Evolutionary conservation across 306 rosid species (phyloP), one percentile per base, ranked within the genome.

Genomic region (Trifolium dubium): DNA sequence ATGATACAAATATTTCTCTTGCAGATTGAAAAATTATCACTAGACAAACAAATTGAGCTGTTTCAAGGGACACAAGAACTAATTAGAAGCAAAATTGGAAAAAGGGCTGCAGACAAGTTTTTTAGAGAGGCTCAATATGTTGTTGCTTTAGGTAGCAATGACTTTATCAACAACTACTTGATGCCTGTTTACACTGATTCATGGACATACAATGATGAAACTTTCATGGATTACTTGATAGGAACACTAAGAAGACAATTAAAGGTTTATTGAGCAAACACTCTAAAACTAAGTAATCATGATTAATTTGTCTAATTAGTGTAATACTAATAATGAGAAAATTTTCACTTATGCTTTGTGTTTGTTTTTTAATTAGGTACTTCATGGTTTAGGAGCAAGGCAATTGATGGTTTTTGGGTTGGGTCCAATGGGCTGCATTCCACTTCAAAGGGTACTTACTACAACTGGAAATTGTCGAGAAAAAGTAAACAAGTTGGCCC

Each of bases 351-450:
- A 17, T 51, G 49, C 1, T 3, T 18, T 1, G 54, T 74, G 62
- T 39, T 0, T 63, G 79, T 71, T n/a, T 23, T 18, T 23, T 23
- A 23, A 23, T 23, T 23, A 94, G 99, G 3, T 86, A n/a, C 85
- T 94, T 83, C 88, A 94, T 63, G 34, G 88, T 10, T 77, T 83
- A 77, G 99, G 99, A 39, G 99, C 89, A 77, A 84, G 97, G 83
- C 63, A 92, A 81, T 71, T 94, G 70, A 84, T 87, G 83, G 96
- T 90, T 74, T 91, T 93, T 81, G 98, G 98, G 58, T 76, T 90
- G 15, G 97, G 97, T 3, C 98, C 98, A 61, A 89, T 90, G 98
- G 98, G 98, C 6, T 93, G 96, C 82, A 90, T 90, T 79, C 98
- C 97, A 13, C 93, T 93, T 18, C 97, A 90, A 53, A 90, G 99